Conservation (phyloP, 1,284 basidiomycete genomes). For the Melampsora larici-populina region DNA sequence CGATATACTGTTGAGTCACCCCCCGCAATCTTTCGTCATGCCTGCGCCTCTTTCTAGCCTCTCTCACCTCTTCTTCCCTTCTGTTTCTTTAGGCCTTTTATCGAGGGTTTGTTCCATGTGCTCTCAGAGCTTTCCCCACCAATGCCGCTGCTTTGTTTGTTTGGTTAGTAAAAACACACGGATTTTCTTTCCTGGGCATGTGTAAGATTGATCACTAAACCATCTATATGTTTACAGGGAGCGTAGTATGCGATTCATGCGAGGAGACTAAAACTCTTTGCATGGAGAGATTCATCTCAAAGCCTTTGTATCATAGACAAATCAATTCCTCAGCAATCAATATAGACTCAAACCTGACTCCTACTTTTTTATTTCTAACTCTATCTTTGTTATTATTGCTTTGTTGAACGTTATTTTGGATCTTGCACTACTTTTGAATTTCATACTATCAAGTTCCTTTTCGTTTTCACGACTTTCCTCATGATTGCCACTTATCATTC, state of each 20-base stretch:
- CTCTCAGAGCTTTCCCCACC: slow-evolving; percentile 67
- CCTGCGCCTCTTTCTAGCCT: neutral
- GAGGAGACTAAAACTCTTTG: neutral
- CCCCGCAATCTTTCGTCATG: neutral
- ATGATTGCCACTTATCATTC: no score
- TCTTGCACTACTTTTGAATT: no score
- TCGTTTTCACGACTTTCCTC: no score
- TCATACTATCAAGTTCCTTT: no score
- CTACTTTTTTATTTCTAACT: no score
- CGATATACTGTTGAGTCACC: slow-evolving; percentile 54
- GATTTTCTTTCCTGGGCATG: neutral
- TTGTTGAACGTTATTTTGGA: no score
- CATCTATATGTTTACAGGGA: neutral
- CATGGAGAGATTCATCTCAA: neutral
- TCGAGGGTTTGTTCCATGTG: slow-evolving; percentile 58
- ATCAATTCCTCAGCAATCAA: no score
- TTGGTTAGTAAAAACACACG: slow-evolving; percentile 14
- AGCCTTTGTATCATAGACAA: no score
- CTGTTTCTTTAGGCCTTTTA: slow-evolving; percentile 59
- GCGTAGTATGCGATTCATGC: neutral
- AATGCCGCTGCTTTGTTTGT: slow-evolving; percentile 39
- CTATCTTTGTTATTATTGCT: no score
- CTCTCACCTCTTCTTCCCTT: neutral
- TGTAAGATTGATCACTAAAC: neutral
- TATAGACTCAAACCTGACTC: no score